A percentile compares a stretch with the other conserved stretches of the same genome.
phyloP scores from a whole-genome alignment of 768 basidiomycete species.

The Pulveroboletus ravenelii region DNA sequence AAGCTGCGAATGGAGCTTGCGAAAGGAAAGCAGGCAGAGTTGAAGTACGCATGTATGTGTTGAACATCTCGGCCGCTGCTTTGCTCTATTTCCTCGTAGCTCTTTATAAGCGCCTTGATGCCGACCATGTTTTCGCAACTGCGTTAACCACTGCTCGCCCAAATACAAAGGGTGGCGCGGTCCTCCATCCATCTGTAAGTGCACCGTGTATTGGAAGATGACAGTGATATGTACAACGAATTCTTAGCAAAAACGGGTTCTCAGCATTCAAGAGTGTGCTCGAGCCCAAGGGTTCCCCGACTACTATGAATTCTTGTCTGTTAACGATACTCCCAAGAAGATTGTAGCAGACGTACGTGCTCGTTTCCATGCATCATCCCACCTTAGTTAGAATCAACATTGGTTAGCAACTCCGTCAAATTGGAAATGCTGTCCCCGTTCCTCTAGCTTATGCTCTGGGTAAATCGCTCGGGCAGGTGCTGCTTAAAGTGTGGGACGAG shows the following conservation, averaged over 20 bases:
- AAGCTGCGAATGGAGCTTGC: constrained; percentile 36
- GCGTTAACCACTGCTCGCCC: constrained; percentile 57
- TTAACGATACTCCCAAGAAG: constrained; percentile 31
- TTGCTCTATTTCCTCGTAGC: constrained; percentile 30
- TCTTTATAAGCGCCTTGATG: constrained; percentile 55
- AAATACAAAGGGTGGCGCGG: constrained; percentile 40
- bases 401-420: constrained; percentile 65
- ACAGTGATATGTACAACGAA: neutral
- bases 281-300: constrained; percentile 80
- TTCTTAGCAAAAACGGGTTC: constrained; percentile 62
- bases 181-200: constrained; percentile 45
- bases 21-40: constrained; percentile 26
- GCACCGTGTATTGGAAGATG: neutral
- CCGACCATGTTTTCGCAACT: constrained; percentile 52
- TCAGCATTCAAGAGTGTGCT: constrained; percentile 64
- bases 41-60: constrained; percentile 25
- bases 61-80: neutral
- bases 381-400: neutral
- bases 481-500: constrained; percentile 43
- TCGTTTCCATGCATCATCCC: neutral
- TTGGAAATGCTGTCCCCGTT: constrained; percentile 77
- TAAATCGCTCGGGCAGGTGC: constrained; percentile 38
- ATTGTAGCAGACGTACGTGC: constrained; percentile 50
- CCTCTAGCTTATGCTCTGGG: constrained; percentile 65
- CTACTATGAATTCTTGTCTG: constrained; percentile 54